Evolutionary conservation across 257 asterid genomes (phyloP).

Genomic region (Nicotiana tomentosiformis): DNA sequence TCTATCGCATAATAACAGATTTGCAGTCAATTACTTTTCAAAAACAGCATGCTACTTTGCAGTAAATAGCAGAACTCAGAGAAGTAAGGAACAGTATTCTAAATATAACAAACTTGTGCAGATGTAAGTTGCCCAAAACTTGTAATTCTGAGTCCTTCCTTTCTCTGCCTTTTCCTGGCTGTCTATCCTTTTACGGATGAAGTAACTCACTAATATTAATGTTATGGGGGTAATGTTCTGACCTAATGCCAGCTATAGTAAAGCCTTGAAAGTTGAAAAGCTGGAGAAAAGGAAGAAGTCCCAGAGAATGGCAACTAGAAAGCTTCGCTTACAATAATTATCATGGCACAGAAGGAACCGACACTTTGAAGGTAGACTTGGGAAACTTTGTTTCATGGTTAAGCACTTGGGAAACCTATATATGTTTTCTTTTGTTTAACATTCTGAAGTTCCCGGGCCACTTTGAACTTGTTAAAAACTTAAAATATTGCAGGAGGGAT

Average conservation of each 20-base stretch:
- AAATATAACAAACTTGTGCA: not conserved
- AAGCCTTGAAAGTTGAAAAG: not conserved
- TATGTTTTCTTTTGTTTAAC: not conserved
- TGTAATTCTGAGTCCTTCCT: not conserved
- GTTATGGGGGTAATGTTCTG: not conserved
- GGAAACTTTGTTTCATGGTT: not conserved
- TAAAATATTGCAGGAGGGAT: not conserved
- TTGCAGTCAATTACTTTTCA: not conserved
- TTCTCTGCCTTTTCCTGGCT: not conserved
- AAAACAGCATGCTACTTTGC: not conserved
- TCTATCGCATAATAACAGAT: not conserved
- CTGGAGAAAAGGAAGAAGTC: not conserved
- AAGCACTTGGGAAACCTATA: not conserved
- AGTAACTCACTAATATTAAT: not conserved
- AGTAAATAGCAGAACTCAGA: not conserved
- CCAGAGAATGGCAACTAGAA: not conserved
- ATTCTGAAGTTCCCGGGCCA: not conserved
- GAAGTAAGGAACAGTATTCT: not conserved
- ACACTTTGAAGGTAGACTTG: not conserved
- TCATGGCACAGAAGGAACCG: not conserved
- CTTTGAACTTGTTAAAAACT: not conserved
- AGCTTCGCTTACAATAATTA: not conserved
- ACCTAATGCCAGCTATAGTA: not conserved
- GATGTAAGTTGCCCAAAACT: not conserved
- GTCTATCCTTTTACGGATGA: not conserved